Evolutionary conservation across 2,329 filamentous ascomycete genomes (phyloP).

Genomic region (Hymenoscyphus fructigenus): DNA sequence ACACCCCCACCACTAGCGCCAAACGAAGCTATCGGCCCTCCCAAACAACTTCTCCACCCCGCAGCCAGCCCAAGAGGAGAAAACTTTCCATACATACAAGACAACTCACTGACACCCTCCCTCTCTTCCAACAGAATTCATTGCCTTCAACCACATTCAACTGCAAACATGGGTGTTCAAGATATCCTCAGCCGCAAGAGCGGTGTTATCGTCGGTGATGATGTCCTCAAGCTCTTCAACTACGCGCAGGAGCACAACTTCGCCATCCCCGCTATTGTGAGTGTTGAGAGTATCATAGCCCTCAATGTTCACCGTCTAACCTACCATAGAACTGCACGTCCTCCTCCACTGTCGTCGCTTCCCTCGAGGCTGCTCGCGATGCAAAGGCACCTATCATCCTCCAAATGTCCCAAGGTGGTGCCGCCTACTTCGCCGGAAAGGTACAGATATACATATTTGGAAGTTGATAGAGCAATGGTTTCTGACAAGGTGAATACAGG

Average conservation of each 20-base stretch:
- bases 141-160: slow-evolving; percentile 17
- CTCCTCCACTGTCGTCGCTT: slow-evolving; percentile 79
- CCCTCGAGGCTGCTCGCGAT: slow-evolving; percentile 93
- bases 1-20: slow-evolving; percentile 25
- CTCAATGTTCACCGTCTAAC: slow-evolving; percentile 8
- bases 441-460: slow-evolving; percentile 39
- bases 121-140: slow-evolving; percentile 10
- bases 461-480: neutral
- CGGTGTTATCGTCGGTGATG: slow-evolving; percentile 67
- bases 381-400: slow-evolving; percentile 89
- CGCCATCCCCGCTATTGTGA: slow-evolving; percentile 78
- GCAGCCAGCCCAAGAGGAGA: neutral
- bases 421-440: slow-evolving; percentile 90
- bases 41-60: slow-evolving; percentile 17
- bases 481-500: slow-evolving; percentile 44
- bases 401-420: slow-evolving; percentile 90
- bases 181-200: slow-evolving; percentile 62
- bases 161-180: slow-evolving; percentile 43
- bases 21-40: slow-evolving; percentile 23
- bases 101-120: slow-evolving; percentile 17
- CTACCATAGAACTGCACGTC: slow-evolving; percentile 77
- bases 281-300: slow-evolving; percentile 29
- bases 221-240: slow-evolving; percentile 74
- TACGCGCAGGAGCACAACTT: slow-evolving; percentile 86
- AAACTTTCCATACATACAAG: slow-evolving; percentile 11